Conservation (phyloP, 192 early-diverging fungal species). For the Coemansia sp. region DNA sequence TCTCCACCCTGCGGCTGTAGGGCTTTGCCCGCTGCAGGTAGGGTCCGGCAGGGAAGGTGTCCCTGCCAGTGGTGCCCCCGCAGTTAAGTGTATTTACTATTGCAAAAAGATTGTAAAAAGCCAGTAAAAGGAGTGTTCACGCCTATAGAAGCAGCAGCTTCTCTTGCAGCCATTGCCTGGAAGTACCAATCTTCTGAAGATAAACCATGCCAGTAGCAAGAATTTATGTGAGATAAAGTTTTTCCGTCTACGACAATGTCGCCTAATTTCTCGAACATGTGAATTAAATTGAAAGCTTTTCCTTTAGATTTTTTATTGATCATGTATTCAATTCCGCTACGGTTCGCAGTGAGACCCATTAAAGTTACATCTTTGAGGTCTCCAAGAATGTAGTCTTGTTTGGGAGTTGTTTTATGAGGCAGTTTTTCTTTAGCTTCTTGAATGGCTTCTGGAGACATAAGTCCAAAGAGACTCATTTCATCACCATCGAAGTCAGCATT, state of each 20-base stretch:
- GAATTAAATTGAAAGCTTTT: slow-evolving; percentile 10
- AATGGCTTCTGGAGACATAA: slow-evolving; percentile 2
- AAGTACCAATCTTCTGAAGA: slow-evolving; percentile 14
- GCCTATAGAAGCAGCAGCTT: slow-evolving; percentile 16
- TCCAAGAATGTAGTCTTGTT: slow-evolving; percentile 14
- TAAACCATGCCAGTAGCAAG: slow-evolving; percentile 15
- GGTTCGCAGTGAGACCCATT: slow-evolving; percentile 7
- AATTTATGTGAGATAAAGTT: slow-evolving; percentile 5
- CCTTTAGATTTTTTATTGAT: slow-evolving; percentile 12
- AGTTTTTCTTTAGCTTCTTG: slow-evolving; percentile 12
- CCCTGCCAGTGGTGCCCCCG: too few relatives aligned
- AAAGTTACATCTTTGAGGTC: slow-evolving; percentile 11
- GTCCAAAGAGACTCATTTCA: slow-evolving; percentile 22
- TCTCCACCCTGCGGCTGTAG: too few relatives aligned
- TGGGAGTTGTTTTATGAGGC: slow-evolving; percentile 2
- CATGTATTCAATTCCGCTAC: slow-evolving; percentile 14
- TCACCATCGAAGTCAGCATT: slow-evolving; percentile 28
- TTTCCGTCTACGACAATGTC: slow-evolving; percentile 1
- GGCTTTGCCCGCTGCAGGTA: too few relatives aligned
- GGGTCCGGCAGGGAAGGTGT: too few relatives aligned
- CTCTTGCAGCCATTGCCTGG: slow-evolving; percentile 23
- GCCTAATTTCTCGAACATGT: slow-evolving; percentile 20
- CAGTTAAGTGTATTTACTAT: neutral
- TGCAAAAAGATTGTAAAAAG: slow-evolving; percentile 2
- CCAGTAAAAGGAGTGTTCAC: slow-evolving; percentile 21